phyloP scores from a whole-genome alignment of 2,329 filamentous ascomycete species.

The Xylariaceae sp. region DNA sequence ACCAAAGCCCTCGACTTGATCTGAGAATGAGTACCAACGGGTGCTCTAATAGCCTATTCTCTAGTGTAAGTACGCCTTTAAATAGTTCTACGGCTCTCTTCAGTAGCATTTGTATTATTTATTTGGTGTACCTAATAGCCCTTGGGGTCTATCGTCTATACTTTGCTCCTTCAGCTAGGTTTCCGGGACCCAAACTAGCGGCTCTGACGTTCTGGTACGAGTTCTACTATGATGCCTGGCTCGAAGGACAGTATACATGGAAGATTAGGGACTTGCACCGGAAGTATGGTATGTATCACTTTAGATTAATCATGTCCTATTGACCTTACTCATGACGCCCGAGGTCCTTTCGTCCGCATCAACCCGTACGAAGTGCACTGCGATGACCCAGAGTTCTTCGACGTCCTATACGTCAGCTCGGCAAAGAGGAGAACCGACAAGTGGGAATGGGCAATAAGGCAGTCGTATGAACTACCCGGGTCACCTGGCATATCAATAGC shows the following conservation, averaged over 20 bases:
- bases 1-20: not conserved
- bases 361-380: constrained; percentile 38
- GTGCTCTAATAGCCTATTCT: not conserved
- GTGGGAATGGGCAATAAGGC: constrained; percentile 13
- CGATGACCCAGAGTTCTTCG: constrained; percentile 35
- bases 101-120: not conserved
- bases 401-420: constrained; percentile 29
- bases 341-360: constrained; percentile 39
- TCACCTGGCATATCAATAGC: not conserved
- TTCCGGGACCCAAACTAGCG: constrained; percentile 31
- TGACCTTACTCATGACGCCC: not conserved
- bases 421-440: constrained; percentile 20
- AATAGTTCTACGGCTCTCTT: not conserved
- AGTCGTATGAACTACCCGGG: not conserved
- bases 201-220: constrained; percentile 30
- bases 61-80: not conserved
- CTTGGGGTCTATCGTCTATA: constrained; percentile 23
- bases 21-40: not conserved
- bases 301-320: too few species aligned
- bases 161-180: constrained; percentile 28
- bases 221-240: constrained; percentile 27
- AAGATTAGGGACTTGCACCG: constrained; percentile 34
- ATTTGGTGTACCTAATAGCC: not conserved
- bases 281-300: constrained; percentile 34
- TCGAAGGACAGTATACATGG: constrained; percentile 29